Base-by-base conservation (phyloP, 2,329 filamentous ascomycete genomes). In the Phialophora verrucosa region DNA sequence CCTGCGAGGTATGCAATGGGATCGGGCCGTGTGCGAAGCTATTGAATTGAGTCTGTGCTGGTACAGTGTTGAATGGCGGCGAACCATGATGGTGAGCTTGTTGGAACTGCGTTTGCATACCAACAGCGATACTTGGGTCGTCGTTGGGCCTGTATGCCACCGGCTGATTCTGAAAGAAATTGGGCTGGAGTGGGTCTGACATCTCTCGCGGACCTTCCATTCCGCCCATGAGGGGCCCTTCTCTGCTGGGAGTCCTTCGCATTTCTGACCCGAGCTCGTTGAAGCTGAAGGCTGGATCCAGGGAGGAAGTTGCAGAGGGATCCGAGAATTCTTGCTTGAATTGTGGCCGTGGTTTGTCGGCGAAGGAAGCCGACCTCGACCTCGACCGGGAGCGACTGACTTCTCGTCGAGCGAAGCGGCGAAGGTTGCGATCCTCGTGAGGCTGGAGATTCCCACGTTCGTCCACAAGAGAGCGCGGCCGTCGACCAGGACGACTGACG, bases 331-430 rank as follows among this genome's bases (percentile, higher is more conserved):
- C 62, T 25, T 67, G 55, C n/a, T 64, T 50, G 25, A 70, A 51
- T 6, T 64, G 55, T 29, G 68, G 62, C 7, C 56, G 63, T 25
- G 63, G 25, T 17, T 17, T 25, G 35, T 64, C 49, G 38, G 63
- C 65, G 53, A 68, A 67, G 23, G 69, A 71, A 4, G 56, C 38
- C 4, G 69, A 71, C 49, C 69, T 62, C 14, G 69, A 66, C 32
- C 69, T 62, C 7, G 67, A 68, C 29, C 69, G 65, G 2, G 65
- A 70, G 35, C 70, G 69, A 56, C 65, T 70, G 49, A 71, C 55
- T 63, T 73, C 71, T 47, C 71, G 64, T 27, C 68, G 67, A 23
- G 71, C 71, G 55, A 71, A 73, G 32, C 71, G 68, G 17, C 71
- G 66, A 14, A 73, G 51, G 47, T 73, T 73, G 32, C 71, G 65